A percentile compares a stretch with the other conserved stretches of the same genome.
phyloP scores from a whole-genome alignment of 1,139 yeast species.

The Candida neerlandica region DNA sequence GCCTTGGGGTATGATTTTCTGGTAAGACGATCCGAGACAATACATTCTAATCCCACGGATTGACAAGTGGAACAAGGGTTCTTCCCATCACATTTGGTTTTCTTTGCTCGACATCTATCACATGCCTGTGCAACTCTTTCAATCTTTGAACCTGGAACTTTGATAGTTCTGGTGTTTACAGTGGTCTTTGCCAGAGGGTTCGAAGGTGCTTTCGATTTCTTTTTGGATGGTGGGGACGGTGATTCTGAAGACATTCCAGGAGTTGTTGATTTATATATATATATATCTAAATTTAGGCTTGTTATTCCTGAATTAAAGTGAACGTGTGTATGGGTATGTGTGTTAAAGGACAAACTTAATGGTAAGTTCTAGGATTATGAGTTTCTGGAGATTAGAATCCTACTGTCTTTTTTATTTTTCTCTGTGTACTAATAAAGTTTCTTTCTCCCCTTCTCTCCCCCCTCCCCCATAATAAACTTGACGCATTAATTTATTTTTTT shows the following conservation, averaged over 20 bases:
- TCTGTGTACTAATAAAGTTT: not conserved
- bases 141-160: slow-evolving; percentile 59
- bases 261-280: not conserved
- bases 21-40: slow-evolving; percentile 47
- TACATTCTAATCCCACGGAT: slow-evolving; percentile 46
- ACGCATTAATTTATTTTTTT: not conserved
- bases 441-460: too few species aligned
- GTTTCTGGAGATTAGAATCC: not conserved
- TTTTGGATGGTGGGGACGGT: slow-evolving; percentile 11
- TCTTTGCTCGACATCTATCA: slow-evolving; percentile 82
- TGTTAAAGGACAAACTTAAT: not conserved
- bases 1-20: slow-evolving; percentile 54
- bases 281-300: not conserved
- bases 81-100: slow-evolving; percentile 72
- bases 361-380: not conserved
- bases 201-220: slow-evolving; percentile 19
- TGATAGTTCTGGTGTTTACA: slow-evolving; percentile 54
- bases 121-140: slow-evolving; percentile 82
- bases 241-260: not conserved
- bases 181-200: slow-evolving; percentile 6
- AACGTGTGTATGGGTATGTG: not conserved
- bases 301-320: not conserved
- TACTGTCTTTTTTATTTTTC: not conserved
- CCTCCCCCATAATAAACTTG: too few species aligned
- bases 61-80: slow-evolving; percentile 52